Base-by-base conservation (phyloP, 352 stramenopile species). In the Pythium aristosporum region DNA sequence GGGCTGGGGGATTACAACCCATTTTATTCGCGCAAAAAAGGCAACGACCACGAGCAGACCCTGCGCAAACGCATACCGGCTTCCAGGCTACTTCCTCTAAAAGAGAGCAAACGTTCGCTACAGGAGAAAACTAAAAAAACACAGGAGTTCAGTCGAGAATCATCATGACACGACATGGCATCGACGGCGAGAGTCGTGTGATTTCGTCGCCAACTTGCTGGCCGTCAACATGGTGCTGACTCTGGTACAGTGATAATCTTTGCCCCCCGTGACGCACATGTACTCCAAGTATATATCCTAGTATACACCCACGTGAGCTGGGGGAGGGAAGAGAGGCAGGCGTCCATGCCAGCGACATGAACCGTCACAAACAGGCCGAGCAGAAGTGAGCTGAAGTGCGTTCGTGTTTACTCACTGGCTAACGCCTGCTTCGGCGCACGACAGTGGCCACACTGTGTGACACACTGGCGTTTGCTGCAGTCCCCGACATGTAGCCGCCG, bases 1-100 rank as follows among this genome's bases (percentile, higher is more conserved):
- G 61, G 61, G 61, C 23, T 67, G 37, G 61, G 61, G 61, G 43
- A 62, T 48, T 37, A 41, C 50, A 18, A 47, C 3, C 57, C 36
- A n/a, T 42, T 42, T 16, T 12, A 18, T 42, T 42, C 37, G 25
- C 25, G 25, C 25, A 30, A 30, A 30, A 30, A 30, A 30, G 25
- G 25, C 25, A 30, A 30, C 25, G 3, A 30, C 25, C 3, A 42
- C 11, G 15, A 42, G 4, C 28, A 12, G n/a, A 51, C 56, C 56
- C 56, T 54, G 41, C 37, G 11, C 28, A 63, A 55, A 11, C 16
- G 20, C 44, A 63, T 63, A 37, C 48, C 39, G 46, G 32, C 21
- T 42, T 36, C 44, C 56, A 44, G 20, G 15, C 4, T 56, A 8
- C 23, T 46, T 18, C 34, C 56, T 63, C 10, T 55, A 53, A 30